Evolutionary conservation across 2,329 filamentous ascomycete species (phyloP).

Genomic region (Emericellopsis cladophorae): DNA sequence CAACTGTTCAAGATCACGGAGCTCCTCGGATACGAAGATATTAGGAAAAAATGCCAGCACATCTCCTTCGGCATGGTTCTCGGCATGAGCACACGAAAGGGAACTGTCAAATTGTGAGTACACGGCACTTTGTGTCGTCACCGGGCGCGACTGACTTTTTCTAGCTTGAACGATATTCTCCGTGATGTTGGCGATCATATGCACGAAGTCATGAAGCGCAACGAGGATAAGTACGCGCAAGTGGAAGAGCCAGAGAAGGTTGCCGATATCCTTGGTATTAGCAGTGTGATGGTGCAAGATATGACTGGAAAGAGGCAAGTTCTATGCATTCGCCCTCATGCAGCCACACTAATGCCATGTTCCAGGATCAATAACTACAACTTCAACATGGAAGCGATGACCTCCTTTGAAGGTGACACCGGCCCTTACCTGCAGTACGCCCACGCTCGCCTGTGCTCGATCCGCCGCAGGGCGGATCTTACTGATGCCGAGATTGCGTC

Average conservation of each 20-base stretch:
- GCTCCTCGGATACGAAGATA: conserved; percentile 55
- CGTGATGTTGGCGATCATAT: conserved; percentile 81
- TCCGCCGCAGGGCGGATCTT: conserved; percentile 43
- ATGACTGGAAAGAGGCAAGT: conserved; percentile 80
- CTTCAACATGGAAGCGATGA: conserved; percentile 75
- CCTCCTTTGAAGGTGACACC: conserved; percentile 73
- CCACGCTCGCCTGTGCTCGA: conserved; percentile 58
- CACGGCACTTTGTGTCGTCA: background rate
- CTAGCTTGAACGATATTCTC: conserved; percentile 46
- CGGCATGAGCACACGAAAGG: conserved; percentile 58
- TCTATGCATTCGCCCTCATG: conserved; percentile 5
- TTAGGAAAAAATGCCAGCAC: conserved; percentile 57
- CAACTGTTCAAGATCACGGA: conserved; percentile 69
- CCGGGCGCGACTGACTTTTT: background rate
- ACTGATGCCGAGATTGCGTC: conserved; percentile 42
- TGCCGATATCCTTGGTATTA: conserved; percentile 84
- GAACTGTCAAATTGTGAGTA: conserved; percentile 57
- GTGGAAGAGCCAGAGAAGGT: conserved; percentile 70
- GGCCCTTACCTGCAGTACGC: conserved; percentile 80
- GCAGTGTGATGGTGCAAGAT: conserved; percentile 94
- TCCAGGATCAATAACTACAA: conserved; percentile 49
- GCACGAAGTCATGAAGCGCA: conserved; percentile 94
- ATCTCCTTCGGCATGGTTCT: conserved; percentile 65
- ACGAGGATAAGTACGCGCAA: conserved; percentile 80
- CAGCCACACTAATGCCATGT: too few relatives aligned